Percentiles rank a stretch among this genome's conserved stretches.
These are phyloP conservation scores for Vachellia pachyceras DNA, from an alignment of 306 rosid species.

Conservation along the genomic window DNA sequence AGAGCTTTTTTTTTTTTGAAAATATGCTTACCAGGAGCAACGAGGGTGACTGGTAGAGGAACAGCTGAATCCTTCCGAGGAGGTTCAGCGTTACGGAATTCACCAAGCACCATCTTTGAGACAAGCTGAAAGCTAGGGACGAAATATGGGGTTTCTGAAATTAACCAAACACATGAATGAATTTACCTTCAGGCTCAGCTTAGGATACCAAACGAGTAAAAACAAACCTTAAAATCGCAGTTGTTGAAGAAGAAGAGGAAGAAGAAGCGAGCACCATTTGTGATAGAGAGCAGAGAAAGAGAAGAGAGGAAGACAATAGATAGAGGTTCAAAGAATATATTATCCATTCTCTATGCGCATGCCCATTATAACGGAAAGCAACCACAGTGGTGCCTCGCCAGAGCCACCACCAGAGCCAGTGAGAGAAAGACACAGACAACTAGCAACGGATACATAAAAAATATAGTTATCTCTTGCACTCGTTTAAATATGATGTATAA, in stretches of 20 bases:
- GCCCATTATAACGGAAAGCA: too few species aligned
- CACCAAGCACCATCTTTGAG: slow-evolving; percentile 46
- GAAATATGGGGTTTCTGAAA: slow-evolving; percentile 45
- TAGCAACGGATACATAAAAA: too few species aligned
- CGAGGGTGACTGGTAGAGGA: slow-evolving; percentile 55
- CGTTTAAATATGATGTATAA: too few species aligned
- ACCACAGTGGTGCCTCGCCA: too few species aligned
- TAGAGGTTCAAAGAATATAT: background rate
- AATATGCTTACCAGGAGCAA: slow-evolving; percentile 51
- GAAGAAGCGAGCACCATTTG: slow-evolving; percentile 64
- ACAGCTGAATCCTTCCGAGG: slow-evolving; percentile 54
- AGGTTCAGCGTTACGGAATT: slow-evolving; percentile 57
- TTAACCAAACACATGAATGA: background rate
- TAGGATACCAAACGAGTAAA: slow-evolving; percentile 38
- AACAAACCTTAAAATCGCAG: slow-evolving; percentile 45
- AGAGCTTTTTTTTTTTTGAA: background rate
- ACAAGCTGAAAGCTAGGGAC: slow-evolving; percentile 29
- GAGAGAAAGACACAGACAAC: too few species aligned
- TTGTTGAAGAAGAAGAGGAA: slow-evolving; percentile 57
- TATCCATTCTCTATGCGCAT: too few species aligned
- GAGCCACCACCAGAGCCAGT: too few species aligned
- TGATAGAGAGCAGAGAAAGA: background rate
- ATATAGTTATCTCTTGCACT: too few species aligned
- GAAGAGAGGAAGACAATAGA: background rate
- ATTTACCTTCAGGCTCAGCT: slow-evolving; percentile 57